Evolutionary conservation across 2,329 filamentous ascomycete species (phyloP), one percentile per base, ranked within the genome.

Genomic region (Aschersonia sp.): DNA sequence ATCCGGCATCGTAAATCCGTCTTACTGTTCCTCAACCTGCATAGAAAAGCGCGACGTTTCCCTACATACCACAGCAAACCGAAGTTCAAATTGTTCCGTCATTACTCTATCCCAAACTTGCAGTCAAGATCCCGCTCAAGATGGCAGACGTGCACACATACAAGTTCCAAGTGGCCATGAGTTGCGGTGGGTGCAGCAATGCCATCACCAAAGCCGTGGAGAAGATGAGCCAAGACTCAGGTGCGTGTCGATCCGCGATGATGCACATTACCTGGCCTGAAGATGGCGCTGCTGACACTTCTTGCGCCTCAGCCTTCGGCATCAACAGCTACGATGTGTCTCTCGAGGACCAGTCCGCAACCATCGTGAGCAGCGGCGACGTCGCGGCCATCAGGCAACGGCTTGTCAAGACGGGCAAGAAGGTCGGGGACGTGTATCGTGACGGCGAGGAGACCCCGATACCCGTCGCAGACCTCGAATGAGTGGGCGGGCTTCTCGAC

Each of bases 391-490:
- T 95, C 50, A 79, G 94, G 51, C 75, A 77, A 62, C 94, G 86
- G 65, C 95, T 96, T 66, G 82, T 84, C 75, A 95, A 95, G 80
- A 95, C 89, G 9, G 89, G 89, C 60, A 96, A 96, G 79, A 84
- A 84, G 61, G 82, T 96, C 63, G 32, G 32, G 6, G 32, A 38
- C 6, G 32, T 38, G 32, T 38, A 38, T 10, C 32, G 32, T 10
- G 32, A 38, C 32, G 32, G 32, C 32, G 32, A 38, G 32, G 32
- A 38, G 6, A 38, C 32, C 6, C 32, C 32, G 6, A 38, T 38
- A 38, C 32, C 32, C 32, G 6, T 6, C 6, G 32, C 6, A 10
- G 32, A 38, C 6, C 32, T 38, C 32, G 10, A 38, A 10, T 38
- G 32, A 38, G 10, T 10, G 32, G 10, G 10, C 10, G 6, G 32